phyloP scores from a whole-genome alignment of 2,329 filamentous ascomycete genomes.

The Fusarium bulbicola region DNA sequence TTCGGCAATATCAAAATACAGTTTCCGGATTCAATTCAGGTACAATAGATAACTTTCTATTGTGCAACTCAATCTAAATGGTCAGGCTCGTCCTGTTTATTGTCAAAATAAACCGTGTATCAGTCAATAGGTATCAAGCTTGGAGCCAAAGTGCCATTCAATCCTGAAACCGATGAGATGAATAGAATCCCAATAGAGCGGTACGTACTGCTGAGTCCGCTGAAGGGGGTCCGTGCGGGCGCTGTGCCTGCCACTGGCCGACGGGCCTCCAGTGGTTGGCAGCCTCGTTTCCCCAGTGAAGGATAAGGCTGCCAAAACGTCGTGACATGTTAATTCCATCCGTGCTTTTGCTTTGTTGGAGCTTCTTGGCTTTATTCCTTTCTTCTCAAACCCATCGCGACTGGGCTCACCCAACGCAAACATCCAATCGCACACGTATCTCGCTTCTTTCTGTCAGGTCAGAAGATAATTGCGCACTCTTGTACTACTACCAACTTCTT shows the following conservation, averaged over 20 bases:
- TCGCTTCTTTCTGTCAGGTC: neutral
- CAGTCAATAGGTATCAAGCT: neutral
- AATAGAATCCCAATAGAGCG: neutral
- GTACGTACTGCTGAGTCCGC: conserved; percentile 14
- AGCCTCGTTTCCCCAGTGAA: conserved; percentile 42
- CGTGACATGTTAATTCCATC: conserved; percentile 32
- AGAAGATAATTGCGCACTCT: neutral
- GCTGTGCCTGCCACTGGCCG: neutral
- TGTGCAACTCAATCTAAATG: neutral
- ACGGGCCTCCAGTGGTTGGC: conserved; percentile 2
- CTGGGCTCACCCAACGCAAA: conserved; percentile 21
- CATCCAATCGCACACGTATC: conserved; percentile 14
- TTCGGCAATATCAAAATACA: neutral
- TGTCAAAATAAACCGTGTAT: neutral
- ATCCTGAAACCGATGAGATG: neutral
- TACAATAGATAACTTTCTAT: neutral
- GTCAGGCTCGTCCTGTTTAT: neutral
- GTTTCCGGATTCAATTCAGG: neutral
- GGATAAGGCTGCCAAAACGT: conserved; percentile 40
- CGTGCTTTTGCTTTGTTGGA: conserved; percentile 17
- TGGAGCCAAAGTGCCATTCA: neutral
- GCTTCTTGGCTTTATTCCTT: conserved; percentile 30
- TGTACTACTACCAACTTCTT: conserved; percentile 7
- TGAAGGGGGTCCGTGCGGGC: conserved; percentile 29
- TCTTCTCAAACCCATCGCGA: conserved; percentile 38